phyloP scores from a whole-genome alignment of 495 filamentous ascomycete species.

The Tetracladium setigerum region DNA sequence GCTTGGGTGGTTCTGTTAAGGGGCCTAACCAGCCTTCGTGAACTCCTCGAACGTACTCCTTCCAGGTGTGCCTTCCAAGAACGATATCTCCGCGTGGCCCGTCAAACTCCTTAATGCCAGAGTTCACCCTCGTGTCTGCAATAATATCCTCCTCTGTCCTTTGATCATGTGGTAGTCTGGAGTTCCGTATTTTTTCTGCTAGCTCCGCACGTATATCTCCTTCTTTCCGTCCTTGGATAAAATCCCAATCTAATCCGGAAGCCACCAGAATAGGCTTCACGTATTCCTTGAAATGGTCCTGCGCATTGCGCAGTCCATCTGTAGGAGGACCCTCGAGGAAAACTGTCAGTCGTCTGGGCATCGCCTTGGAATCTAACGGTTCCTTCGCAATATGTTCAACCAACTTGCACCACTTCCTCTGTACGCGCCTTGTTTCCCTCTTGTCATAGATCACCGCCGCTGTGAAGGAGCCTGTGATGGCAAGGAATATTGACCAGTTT shows the following conservation, averaged over 20 bases:
- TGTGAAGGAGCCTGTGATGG: constrained; percentile 68
- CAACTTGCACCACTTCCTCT: constrained; percentile 76
- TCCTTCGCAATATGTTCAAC: constrained; percentile 85
- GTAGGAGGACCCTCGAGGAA: constrained; percentile 79
- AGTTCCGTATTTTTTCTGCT: constrained; percentile 72
- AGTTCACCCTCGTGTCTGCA: constrained; percentile 45
- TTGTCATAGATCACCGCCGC: constrained; percentile 82
- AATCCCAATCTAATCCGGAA: constrained; percentile 88
- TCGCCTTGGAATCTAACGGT: constrained; percentile 54
- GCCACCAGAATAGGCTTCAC: constrained; percentile 89
- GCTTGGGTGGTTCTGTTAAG: constrained; percentile 34
- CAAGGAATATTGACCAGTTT: constrained; percentile 94
- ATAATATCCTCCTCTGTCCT: constrained; percentile 48
- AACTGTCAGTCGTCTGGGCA: constrained; percentile 81
- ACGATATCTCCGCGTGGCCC: constrained; percentile 78
- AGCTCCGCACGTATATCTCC: constrained; percentile 78
- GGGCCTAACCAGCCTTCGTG: constrained; percentile 97
- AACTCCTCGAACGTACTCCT: constrained; percentile 88
- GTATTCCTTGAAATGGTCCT: constrained; percentile 93
- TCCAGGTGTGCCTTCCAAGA: constrained; percentile 91
- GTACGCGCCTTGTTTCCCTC: constrained; percentile 72
- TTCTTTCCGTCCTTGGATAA: constrained; percentile 82
- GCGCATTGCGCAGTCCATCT: constrained; percentile 70
- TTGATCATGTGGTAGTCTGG: constrained; percentile 40
- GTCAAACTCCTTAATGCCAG: constrained; percentile 59